These are phyloP conservation scores for Penicillium subrubescens DNA, from an alignment of 495 filamentous ascomycete genomes.

Conservation along the genomic window DNA sequence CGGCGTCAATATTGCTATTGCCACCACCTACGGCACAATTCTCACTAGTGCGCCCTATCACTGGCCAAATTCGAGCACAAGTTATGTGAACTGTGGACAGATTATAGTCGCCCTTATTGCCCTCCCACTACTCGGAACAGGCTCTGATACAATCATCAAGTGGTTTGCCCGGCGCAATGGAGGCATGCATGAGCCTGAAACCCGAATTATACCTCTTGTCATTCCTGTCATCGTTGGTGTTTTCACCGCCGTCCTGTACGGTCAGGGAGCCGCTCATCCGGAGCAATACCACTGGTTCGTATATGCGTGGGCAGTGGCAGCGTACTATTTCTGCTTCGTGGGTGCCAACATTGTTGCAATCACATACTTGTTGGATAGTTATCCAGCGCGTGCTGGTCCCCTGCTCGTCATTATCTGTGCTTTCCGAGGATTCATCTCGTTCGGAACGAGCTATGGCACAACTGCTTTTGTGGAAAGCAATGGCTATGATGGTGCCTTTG, in stretches of 20 bases:
- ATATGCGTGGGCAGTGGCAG: conserved; percentile 34
- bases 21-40: conserved; percentile 38
- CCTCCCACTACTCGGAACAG: conserved; percentile 37
- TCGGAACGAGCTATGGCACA: conserved; percentile 36
- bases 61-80: conserved; percentile 32
- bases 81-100: conserved; percentile 39
- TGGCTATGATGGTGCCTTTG: conserved; percentile 36
- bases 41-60: conserved; percentile 36
- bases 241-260: conserved; percentile 35
- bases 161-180: conserved; percentile 27
- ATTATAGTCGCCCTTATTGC: conserved; percentile 34
- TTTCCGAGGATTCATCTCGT: conserved; percentile 41
- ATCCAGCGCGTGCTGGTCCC: conserved; percentile 37
- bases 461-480: conserved; percentile 24
- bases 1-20: conserved; percentile 41
- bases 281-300: conserved; percentile 38
- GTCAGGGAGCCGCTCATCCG: conserved; percentile 32
- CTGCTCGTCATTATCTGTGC: conserved; percentile 44
- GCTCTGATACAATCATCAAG: conserved; percentile 31
- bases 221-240: conserved; percentile 36
- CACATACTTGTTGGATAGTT: conserved; percentile 42
- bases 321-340: conserved; percentile 42
- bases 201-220: conserved; percentile 31
- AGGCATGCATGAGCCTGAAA: conserved; percentile 39
- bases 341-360: conserved; percentile 43